Evolutionary conservation across 2,329 filamentous ascomycete species (phyloP), one percentile per base, ranked within the genome.

Genomic region (Hyphodiscus sp.): DNA sequence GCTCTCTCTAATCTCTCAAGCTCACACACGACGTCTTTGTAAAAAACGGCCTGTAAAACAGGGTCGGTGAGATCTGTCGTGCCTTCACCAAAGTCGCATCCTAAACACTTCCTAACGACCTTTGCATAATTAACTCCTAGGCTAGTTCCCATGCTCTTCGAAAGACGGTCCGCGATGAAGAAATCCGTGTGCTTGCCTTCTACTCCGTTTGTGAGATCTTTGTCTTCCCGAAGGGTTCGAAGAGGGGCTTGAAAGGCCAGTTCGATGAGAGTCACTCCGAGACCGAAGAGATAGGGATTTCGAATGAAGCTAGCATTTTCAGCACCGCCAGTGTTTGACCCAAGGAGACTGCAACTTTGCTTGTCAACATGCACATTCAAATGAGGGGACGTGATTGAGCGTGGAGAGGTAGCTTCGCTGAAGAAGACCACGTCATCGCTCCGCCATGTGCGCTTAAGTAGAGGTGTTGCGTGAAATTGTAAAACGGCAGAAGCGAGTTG

Each of bases 1-100:
- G 26, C 48, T 13, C 45, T 45, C 46, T 59, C 57, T 26, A 59
- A 33, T 41, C 30, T 43, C 47, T 59, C 57, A n/a, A 59, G 19
- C 43, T 55, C 57, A 47, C 57, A 55, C 6, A 57, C 45, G 19
- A 59, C 52, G 47, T 59, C 54, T n/a, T 41, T 45, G 50, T 57
- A 50, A 20, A 57, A 56, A 3, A 48, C 54, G n/a, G 41, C 48
- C 45, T 55, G 50, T 29, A 59, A 33, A n/a, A 29, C 47, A 11
- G 51, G 48, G 51, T 57, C 52, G n/a, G 20, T 30, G 15, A 59
- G 41, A 47, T 56, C 53, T 19, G n/a, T 56, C 15, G 49, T 42
- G 9, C 47, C 53, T 30, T 59, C 46, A 19, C 55, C 55, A 48
- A 59, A 59, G 51, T 58, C 50, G 20, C 58, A 59, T 15, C 41